Conservation (phyloP, 768 basidiomycete genomes). For the Tricholoma hemisulphureum region DNA sequence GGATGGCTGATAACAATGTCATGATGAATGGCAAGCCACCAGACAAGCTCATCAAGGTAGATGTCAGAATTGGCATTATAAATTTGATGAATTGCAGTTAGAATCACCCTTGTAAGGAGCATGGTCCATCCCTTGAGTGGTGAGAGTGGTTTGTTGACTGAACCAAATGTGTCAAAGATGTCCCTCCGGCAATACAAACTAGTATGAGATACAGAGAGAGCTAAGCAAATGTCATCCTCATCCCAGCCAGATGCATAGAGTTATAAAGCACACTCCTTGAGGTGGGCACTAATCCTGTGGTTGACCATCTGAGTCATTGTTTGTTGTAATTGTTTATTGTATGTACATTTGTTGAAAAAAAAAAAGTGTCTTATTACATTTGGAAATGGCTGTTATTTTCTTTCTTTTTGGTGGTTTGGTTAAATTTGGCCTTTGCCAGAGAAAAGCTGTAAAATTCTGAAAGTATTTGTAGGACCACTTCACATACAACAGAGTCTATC, state of each 20-base stretch:
- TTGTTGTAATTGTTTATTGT: no score
- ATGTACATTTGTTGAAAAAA: no score
- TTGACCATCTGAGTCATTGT: slow-evolving; percentile 15
- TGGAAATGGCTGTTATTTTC: no score
- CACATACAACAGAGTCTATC: no score
- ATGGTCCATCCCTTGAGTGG: slow-evolving; percentile 15
- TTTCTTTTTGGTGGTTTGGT: no score
- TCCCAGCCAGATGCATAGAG: slow-evolving; percentile 25
- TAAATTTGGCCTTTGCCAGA: no score
- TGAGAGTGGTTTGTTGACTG: slow-evolving; percentile 15
- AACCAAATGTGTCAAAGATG: slow-evolving; percentile 18
- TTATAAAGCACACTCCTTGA: slow-evolving; percentile 25
- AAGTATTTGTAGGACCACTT: no score
- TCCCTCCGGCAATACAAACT: slow-evolving; percentile 25
- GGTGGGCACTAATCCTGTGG: slow-evolving; percentile 21
- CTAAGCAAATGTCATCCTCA: slow-evolving; percentile 15
- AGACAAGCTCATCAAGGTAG: neutral
- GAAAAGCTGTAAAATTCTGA: no score
- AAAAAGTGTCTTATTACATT: no score
- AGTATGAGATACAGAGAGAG: slow-evolving; percentile 19
- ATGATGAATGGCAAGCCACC: neutral
- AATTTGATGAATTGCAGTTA: slow-evolving; percentile 12
- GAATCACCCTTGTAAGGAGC: slow-evolving; percentile 14
- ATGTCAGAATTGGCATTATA: neutral
- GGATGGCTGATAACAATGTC: neutral